Base-by-base conservation (phyloP, 805 yeast species). In the Wickerhamomyces chaumierensis region DNA sequence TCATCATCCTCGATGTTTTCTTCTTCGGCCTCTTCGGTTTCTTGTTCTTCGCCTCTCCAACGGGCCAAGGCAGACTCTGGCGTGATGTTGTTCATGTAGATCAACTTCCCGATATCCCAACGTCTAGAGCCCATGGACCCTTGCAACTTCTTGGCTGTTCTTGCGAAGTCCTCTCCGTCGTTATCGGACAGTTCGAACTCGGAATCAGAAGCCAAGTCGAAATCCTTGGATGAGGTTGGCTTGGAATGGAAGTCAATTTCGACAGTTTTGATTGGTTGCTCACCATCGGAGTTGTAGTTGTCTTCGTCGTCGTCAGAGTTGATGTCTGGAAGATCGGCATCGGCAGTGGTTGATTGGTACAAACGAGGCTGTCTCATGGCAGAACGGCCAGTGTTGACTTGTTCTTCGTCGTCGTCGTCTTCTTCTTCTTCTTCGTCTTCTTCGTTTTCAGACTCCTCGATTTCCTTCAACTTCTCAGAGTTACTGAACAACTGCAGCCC, bases 51-150 rank as follows among this genome's bases (percentile, higher is more conserved):
- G 25, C 71, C 66, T 47, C 59, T 74, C 94, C 94, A 84, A 58
- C 88, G 71, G 32, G 63, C 64, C 35, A 85, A 65, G 27, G 72
- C 92, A 45, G 81, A 92, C 1, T 62, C 66, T 0, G 96, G 88
- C 12, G 76, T 73, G 33, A 86, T 67, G 48, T 84, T 81, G 41
- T 80, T 77, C 73, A 82, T 69, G 57, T 92, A 90, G 4, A 92
- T 63, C 40, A 90, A 62, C 52, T 82, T 84, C 48, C 80, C 78
- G 44, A 90, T 74, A 57, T 90, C 84, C 88, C 94, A 84, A 42
- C 64, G 66, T 60, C 67, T 73, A 53, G 60, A 64, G 12, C 29
- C 29, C 42, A 61, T 53, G 5, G 71, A 47, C n/a, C 80, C 72
- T 44, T 72, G 65, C 41, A 83, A 63, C 48, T 70, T 77, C 4